phyloP scores from a whole-genome alignment of 2,329 filamentous ascomycete genomes.

The Eurotiales sp. region DNA sequence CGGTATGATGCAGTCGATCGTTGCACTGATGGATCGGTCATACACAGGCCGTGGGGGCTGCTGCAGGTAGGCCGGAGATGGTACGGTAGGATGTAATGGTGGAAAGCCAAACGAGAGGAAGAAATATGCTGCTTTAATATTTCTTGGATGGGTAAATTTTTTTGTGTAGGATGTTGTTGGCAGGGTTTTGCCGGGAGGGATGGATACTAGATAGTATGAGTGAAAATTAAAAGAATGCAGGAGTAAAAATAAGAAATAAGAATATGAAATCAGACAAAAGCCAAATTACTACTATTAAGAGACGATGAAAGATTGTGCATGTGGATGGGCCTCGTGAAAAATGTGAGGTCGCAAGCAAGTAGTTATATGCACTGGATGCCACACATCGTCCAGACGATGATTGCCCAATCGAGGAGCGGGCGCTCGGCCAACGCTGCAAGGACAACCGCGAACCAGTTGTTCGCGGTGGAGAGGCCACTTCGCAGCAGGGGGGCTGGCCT shows the following conservation, averaged over 20 bases:
- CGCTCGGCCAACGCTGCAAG: conserved; percentile 19
- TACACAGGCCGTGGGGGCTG: conserved; percentile 13
- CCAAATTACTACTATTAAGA: not conserved
- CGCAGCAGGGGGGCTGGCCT: conserved; percentile 14
- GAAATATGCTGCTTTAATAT: conserved; percentile 4
- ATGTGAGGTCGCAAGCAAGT: conserved; percentile 18
- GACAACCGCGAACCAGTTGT: conserved; percentile 18
- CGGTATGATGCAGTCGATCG: conserved; percentile 13
- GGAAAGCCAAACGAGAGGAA: not conserved
- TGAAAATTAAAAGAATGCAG: not conserved
- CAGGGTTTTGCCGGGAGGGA: no score
- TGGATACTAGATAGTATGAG: conserved; percentile 17
- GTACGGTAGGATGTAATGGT: conserved; percentile 17
- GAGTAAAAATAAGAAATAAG: not conserved
- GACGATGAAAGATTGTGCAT: conserved; percentile 23
- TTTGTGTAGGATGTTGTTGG: no score
- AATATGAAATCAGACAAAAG: not conserved
- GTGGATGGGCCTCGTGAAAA: conserved; percentile 33
- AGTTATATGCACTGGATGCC: conserved; percentile 28
- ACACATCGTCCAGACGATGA: conserved; percentile 10
- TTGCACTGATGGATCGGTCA: conserved; percentile 8
- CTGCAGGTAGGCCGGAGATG: conserved; percentile 13
- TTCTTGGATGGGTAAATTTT: no score
- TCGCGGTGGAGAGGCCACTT: conserved; percentile 17
- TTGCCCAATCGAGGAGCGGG: conserved; percentile 15